Base-by-base conservation (phyloP, 768 basidiomycete species). In the Hypholoma fasciculare region DNA sequence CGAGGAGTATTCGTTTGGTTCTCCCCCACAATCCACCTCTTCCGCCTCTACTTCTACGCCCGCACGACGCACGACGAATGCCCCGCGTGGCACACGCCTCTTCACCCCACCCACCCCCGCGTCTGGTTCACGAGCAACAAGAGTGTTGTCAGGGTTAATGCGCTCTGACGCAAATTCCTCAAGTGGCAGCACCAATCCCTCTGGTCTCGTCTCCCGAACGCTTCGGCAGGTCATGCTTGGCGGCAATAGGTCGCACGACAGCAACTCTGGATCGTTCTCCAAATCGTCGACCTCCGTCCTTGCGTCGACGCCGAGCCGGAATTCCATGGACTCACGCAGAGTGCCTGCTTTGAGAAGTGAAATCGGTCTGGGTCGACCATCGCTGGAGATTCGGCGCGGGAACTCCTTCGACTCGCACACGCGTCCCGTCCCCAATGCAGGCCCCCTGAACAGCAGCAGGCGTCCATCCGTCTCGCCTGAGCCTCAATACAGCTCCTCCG, bases 171-270 rank as follows among this genome's bases (percentile, higher is more conserved):
- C 46, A 30, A 52, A 56, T 16, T 34, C 60, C 2, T 34, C 49
- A 19, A 34, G 50, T 27, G 17, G 53, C 8, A 54, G 27, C 7
- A 27, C n/a, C 6, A 55, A 49, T 36, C 30, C 53, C 5, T 36
- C 59, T 1, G 50, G 59, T 3, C 48, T 59, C 6, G 60, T 61
- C 1, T 56, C 59, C 4, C 61, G 69, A 4, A 65, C 67, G 1
- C 59, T 70, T 11, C 59, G 69, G 17, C 64, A 68, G 36, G 65
- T 67, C 47, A 67, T 68, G 47, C 62, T 67, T 4, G 67, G 69
- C 39, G 44, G 44, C 19, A 57, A 26, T 16, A 43, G 40, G 16
- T 43, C 49, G 13, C 49, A 30, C 49, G 56, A 57, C 30, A 27
- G 47, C 49, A 13, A 27, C n/a, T 9, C 43, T 3, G 47, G 17